phyloP scores from a whole-genome alignment of 331 rosid genomes.

The Quercus phellos region DNA sequence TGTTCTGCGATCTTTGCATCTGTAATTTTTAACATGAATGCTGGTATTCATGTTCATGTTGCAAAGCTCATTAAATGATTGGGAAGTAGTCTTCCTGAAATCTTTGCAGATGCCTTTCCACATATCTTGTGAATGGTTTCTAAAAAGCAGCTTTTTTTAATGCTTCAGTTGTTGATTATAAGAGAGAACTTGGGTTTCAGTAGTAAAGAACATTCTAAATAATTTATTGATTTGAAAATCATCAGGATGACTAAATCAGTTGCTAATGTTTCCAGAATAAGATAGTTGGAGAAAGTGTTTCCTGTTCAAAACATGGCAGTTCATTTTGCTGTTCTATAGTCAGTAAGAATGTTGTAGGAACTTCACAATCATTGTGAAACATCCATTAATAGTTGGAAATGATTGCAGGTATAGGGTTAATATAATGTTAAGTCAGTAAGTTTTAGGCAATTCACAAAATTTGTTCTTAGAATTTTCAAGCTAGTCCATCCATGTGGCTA shows the following conservation, averaged over 20 bases:
- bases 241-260: not conserved
- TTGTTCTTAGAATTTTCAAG: not conserved
- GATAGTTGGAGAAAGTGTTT: not conserved
- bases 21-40: not conserved
- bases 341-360: not conserved
- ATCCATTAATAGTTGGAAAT: not conserved
- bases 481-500: not conserved
- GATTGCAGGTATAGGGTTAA: not conserved
- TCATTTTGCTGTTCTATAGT: not conserved
- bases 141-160: not conserved
- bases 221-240: not conserved
- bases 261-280: not conserved
- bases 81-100: not conserved
- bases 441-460: not conserved
- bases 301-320: not conserved
- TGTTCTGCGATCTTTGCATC: slow-evolving; percentile 11
- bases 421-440: not conserved
- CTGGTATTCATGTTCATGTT: not conserved
- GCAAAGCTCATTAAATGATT: not conserved
- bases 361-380: not conserved
- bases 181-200: not conserved
- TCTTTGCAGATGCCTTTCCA: not conserved
- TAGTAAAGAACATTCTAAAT: not conserved
- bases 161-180: not conserved
- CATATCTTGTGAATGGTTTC: not conserved